Evolutionary conservation across 768 basidiomycete genomes (phyloP).

Genomic region (Suillus paluster): DNA sequence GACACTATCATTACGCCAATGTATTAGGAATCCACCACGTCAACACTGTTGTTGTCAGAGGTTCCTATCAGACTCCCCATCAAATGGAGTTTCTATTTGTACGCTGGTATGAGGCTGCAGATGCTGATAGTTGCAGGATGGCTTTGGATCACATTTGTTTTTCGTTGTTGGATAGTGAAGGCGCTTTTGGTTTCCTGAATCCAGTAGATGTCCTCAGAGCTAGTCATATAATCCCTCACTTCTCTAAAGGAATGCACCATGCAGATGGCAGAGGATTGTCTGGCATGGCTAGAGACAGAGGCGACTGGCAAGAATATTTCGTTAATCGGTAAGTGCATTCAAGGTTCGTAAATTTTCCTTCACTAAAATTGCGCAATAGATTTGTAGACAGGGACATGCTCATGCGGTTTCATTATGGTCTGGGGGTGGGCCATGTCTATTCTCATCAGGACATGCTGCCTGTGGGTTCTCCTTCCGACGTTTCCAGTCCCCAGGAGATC

Average conservation of each 20-base stretch:
- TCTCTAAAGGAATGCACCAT: conserved; percentile 11
- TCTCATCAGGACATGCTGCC: neutral
- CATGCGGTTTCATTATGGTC: conserved; percentile 25
- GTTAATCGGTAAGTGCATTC: conserved; percentile 13
- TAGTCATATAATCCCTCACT: conserved; percentile 18
- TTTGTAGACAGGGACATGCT: conserved; percentile 26
- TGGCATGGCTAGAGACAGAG: conserved; percentile 1
- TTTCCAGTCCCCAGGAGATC: neutral
- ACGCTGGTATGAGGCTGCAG: neutral
- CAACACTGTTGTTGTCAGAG: neutral
- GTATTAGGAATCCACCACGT: neutral
- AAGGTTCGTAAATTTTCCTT: neutral
- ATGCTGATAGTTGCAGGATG: neutral
- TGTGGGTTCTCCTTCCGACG: neutral
- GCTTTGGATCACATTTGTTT: conserved; percentile 15
- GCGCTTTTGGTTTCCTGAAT: conserved; percentile 17
- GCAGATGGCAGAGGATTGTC: conserved; percentile 8
- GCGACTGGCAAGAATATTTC: conserved; percentile 18
- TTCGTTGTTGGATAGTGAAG: neutral
- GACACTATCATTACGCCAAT: neutral
- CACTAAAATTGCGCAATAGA: conserved; percentile 9
- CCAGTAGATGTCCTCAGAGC: conserved; percentile 19
- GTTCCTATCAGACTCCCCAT: neutral
- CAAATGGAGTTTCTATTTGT: conserved; percentile 1
- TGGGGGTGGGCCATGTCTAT: conserved; percentile 17